phyloP scores from a whole-genome alignment of 176 grass and related monocot species.

The Oropetium thomaeum region DNA sequence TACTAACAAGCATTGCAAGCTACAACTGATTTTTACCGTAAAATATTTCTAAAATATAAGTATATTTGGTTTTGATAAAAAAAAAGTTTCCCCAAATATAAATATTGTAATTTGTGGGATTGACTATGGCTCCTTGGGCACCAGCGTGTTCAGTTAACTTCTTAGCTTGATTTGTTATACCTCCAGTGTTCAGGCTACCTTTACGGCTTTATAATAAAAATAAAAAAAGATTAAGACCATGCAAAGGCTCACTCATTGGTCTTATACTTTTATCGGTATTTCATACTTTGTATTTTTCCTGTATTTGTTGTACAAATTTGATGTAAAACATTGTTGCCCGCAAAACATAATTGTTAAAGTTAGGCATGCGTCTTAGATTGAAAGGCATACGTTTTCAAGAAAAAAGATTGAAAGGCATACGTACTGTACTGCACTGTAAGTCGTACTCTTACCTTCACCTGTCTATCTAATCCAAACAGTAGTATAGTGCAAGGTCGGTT shows the following conservation, averaged over 20 bases:
- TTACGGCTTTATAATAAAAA: too few species aligned
- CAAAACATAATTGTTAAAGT: background rate
- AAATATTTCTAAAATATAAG: too few species aligned
- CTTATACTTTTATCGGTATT: background rate
- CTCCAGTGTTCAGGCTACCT: background rate
- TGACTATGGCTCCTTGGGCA: background rate
- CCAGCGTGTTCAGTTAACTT: background rate
- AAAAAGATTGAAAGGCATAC: too few species aligned
- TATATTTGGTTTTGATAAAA: too few species aligned
- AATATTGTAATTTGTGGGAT: background rate
- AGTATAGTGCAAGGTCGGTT: background rate
- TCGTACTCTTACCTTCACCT: background rate
- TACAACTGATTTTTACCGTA: too few species aligned
- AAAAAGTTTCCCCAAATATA: too few species aligned
- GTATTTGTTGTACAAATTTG: background rate
- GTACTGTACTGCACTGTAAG: background rate
- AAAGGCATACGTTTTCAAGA: too few species aligned
- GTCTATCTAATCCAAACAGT: too few species aligned
- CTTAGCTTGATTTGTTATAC: background rate
- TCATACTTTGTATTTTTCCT: background rate
- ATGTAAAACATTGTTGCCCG: background rate
- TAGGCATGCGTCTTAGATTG: background rate
- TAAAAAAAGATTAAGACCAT: too few species aligned
- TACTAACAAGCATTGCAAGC: too few species aligned
- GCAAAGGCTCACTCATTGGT: too few species aligned